Evolutionary conservation across 169 alveolate genomes (phyloP).

Genomic region (Cryptosporidium sp.): DNA sequence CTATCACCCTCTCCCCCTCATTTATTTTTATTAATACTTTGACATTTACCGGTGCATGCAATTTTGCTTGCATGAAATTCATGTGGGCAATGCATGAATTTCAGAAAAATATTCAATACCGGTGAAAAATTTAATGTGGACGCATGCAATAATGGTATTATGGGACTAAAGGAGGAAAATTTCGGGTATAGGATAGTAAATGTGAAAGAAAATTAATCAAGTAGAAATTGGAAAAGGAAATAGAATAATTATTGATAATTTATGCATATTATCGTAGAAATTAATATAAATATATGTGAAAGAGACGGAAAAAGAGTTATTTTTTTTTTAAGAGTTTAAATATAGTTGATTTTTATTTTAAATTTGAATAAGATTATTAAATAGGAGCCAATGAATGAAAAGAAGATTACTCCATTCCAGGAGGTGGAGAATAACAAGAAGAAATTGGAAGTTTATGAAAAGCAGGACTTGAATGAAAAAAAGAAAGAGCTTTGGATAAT

Average conservation of each 20-base stretch:
- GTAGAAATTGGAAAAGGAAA: too few relatives aligned
- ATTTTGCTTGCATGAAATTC: background rate
- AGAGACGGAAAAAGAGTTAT: background rate
- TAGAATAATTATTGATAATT: background rate
- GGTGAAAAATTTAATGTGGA: conserved; percentile 7
- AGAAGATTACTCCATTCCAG: background rate
- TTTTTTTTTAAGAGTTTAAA: background rate
- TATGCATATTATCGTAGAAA: background rate
- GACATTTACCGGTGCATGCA: background rate
- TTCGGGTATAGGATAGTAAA: background rate
- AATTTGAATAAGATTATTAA: background rate
- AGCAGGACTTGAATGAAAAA: conserved; percentile 6
- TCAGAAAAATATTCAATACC: background rate
- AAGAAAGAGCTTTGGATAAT: conserved; percentile 7
- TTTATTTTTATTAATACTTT: background rate
- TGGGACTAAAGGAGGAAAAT: background rate
- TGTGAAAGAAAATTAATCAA: too few relatives aligned
- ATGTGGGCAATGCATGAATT: background rate
- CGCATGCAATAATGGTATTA: background rate
- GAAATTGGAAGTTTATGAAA: background rate
- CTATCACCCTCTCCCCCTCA: background rate
- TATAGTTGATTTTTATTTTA: background rate
- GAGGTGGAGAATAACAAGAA: background rate
- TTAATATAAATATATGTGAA: background rate
- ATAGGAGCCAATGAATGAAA: background rate